These are phyloP conservation scores for Cylindrodendrum hubeiense DNA, from an alignment of 2,329 filamentous ascomycete genomes.

Conservation along the genomic window DNA sequence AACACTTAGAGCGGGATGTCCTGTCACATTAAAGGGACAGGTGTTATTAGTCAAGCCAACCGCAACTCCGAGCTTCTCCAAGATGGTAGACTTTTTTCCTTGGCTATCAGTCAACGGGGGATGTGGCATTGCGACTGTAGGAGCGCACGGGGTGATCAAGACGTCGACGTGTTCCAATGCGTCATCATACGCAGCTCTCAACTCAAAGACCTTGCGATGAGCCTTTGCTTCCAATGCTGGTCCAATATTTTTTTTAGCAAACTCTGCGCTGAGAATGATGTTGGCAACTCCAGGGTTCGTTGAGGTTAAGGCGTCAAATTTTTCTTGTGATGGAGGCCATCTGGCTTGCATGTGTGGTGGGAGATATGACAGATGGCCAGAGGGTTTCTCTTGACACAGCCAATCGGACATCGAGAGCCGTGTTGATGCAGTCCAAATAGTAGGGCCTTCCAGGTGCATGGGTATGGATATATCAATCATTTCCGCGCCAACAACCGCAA, in stretches of 20 bases:
- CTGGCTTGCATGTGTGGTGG: slow-evolving; percentile 48
- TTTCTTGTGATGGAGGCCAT: slow-evolving; percentile 55
- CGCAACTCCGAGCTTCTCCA: slow-evolving; percentile 57
- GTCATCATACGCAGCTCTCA: slow-evolving; percentile 58
- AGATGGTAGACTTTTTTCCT: slow-evolving; percentile 31
- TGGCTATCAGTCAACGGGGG: slow-evolving; percentile 43
- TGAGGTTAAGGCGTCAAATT: slow-evolving; percentile 55
- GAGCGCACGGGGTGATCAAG: slow-evolving; percentile 62
- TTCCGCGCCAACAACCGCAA: slow-evolving; percentile 56
- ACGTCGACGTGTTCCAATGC: slow-evolving; percentile 60
- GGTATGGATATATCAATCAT: slow-evolving; percentile 61
- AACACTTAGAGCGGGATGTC: slow-evolving; percentile 61
- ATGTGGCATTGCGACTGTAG: slow-evolving; percentile 56
- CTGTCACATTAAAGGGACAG: slow-evolving; percentile 62
- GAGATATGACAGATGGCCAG: slow-evolving; percentile 49
- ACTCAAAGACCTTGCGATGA: slow-evolving; percentile 56
- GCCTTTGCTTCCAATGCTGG: slow-evolving; percentile 56
- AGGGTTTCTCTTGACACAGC: slow-evolving; percentile 47
- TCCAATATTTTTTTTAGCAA: slow-evolving; percentile 42
- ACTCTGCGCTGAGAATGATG: slow-evolving; percentile 57
- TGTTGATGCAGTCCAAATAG: slow-evolving; percentile 48
- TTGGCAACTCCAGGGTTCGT: slow-evolving; percentile 61
- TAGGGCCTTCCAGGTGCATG: slow-evolving; percentile 59
- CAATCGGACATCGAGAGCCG: slow-evolving; percentile 49
- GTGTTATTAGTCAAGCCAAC: slow-evolving; percentile 61